Conservation (phyloP, 345 rosid genomes). For the Triadica sebifera region DNA sequence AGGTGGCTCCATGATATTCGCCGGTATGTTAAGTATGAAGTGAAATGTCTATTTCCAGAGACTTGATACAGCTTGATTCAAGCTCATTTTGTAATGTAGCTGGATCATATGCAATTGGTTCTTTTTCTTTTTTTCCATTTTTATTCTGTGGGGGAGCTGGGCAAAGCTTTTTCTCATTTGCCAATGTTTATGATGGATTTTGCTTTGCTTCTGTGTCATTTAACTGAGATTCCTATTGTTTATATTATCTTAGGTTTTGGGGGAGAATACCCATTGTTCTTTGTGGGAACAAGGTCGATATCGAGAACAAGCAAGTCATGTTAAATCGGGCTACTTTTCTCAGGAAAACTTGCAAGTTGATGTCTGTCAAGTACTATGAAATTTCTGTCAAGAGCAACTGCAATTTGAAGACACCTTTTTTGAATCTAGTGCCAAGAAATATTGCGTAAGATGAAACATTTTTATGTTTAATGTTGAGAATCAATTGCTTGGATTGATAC, state of each 20-base stretch:
- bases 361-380: constrained; percentile 53
- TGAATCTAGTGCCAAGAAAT: constrained; percentile 49
- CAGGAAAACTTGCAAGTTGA: constrained; percentile 22
- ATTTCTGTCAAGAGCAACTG: constrained; percentile 58
- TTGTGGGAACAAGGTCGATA: constrained; percentile 60
- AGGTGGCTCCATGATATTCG: constrained; percentile 98
- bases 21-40: constrained; percentile 38
- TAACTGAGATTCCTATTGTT: background rate
- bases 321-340: constrained; percentile 56
- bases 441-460: constrained; percentile 32
- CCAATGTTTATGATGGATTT: background rate
- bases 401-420: constrained; percentile 51
- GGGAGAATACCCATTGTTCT: constrained; percentile 55
- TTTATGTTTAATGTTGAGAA: background rate
- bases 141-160: too few relatives aligned
- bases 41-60: background rate
- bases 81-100: too few relatives aligned
- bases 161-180: too few relatives aligned
- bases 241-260: constrained; percentile 35
- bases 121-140: too few relatives aligned
- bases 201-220: background rate
- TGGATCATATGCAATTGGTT: too few relatives aligned
- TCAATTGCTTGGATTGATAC: background rate
- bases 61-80: too few relatives aligned
- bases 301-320: constrained; percentile 53